Conservation (phyloP, 1,284 basidiomycete species). For the Apiotrichum akiyoshidainum region DNA sequence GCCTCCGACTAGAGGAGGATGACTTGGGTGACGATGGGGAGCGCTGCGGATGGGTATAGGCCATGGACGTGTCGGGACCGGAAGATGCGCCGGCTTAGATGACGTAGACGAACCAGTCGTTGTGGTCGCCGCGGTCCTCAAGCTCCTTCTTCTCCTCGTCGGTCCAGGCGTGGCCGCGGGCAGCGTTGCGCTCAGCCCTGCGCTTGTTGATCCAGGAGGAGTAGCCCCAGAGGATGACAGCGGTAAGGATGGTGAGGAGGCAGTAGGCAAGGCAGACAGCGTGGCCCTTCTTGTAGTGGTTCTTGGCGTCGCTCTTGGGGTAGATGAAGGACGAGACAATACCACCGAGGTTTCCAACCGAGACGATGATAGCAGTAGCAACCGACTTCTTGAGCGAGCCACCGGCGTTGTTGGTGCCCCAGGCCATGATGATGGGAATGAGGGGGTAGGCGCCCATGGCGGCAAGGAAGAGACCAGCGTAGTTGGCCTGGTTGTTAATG, state of each 20-base stretch:
- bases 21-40: background rate
- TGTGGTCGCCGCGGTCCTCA: constrained; percentile 38
- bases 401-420: constrained; percentile 59
- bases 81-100: constrained; percentile 21
- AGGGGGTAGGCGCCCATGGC: constrained; percentile 59
- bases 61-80: background rate
- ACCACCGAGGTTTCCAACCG: constrained; percentile 58
- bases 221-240: constrained; percentile 29
- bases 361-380: constrained; percentile 58
- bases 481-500: constrained; percentile 52
- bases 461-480: constrained; percentile 58
- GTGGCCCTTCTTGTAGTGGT: constrained; percentile 33
- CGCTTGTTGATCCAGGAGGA: constrained; percentile 25
- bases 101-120: constrained; percentile 41
- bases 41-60: background rate
- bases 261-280: constrained; percentile 36
- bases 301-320: constrained; percentile 27
- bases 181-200: constrained; percentile 30
- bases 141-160: constrained; percentile 32
- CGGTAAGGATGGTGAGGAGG: constrained; percentile 21
- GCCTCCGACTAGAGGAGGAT: background rate
- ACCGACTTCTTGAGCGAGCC: constrained; percentile 59
- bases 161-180: constrained; percentile 31
- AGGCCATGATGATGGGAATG: constrained; percentile 58
- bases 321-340: constrained; percentile 55